These are phyloP conservation scores for Triangularia verruculosa DNA, from an alignment of 2,329 filamentous ascomycete species.

Conservation along the genomic window DNA sequence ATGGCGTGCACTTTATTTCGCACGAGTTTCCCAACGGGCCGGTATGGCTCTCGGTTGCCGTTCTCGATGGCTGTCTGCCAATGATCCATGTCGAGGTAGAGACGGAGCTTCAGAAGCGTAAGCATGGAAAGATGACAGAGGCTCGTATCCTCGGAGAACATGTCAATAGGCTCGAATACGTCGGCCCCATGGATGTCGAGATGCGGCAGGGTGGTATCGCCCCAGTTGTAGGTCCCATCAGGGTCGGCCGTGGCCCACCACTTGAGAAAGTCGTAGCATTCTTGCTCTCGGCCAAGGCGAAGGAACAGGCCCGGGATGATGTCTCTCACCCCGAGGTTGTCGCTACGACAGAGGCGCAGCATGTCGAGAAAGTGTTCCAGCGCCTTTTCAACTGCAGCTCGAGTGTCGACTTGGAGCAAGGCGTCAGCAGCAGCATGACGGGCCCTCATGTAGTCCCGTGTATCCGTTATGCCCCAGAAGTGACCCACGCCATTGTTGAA, in stretches of 20 bases:
- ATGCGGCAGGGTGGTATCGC: slow-evolving; percentile 31
- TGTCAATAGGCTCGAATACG: slow-evolving; percentile 36
- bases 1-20: slow-evolving; percentile 3
- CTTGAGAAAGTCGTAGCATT: slow-evolving; percentile 47
- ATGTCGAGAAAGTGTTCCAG: slow-evolving; percentile 44
- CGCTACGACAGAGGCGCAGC: slow-evolving; percentile 42
- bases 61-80: not conserved
- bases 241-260: slow-evolving; percentile 38
- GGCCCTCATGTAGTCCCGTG: slow-evolving; percentile 38
- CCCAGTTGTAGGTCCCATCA: slow-evolving; percentile 36
- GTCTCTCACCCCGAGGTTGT: slow-evolving; percentile 44
- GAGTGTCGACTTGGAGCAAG: slow-evolving; percentile 32
- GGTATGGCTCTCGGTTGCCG: not conserved
- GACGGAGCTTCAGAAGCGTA: slow-evolving; percentile 26
- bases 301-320: slow-evolving; percentile 37
- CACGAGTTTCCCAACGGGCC: slow-evolving; percentile 14
- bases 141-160: slow-evolving; percentile 2
- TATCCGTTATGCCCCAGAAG: slow-evolving; percentile 35
- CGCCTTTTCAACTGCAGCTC: slow-evolving; percentile 33
- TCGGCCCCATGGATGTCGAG: slow-evolving; percentile 40
- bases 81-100: slow-evolving; percentile 19
- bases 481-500: slow-evolving; percentile 32
- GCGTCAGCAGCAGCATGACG: slow-evolving; percentile 30
- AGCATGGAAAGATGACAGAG: slow-evolving; percentile 23
- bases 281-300: slow-evolving; percentile 34